phyloP scores from a whole-genome alignment of 163 green algal genomes.

The Prototheca stagnorum region DNA sequence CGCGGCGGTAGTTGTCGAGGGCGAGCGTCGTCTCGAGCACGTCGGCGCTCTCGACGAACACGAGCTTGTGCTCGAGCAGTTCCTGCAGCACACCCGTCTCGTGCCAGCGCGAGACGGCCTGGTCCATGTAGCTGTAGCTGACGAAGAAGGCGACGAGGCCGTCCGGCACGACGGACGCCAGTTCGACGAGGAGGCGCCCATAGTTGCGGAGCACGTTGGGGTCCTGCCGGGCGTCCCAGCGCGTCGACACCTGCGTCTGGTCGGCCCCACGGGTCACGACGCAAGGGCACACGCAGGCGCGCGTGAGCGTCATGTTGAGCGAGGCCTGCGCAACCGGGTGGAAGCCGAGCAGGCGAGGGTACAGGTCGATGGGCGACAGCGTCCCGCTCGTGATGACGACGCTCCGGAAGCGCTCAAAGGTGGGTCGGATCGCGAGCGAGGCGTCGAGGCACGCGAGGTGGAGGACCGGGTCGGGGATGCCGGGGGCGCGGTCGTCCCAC shows the following conservation, averaged over 20 bases:
- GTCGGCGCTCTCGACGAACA: constrained; percentile 97
- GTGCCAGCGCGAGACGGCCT: constrained; percentile 80
- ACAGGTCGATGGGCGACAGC: constrained; percentile 89
- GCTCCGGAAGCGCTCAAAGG: constrained; percentile 80
- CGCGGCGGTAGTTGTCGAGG: constrained; percentile 92
- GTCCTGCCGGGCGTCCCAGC: constrained; percentile 84
- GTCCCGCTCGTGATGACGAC: constrained; percentile 97
- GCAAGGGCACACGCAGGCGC: constrained; percentile 88
- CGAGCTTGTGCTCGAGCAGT: constrained; percentile 87
- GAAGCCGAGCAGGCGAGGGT: constrained; percentile 91
- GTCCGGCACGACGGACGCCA: constrained; percentile 76
- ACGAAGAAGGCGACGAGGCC: constrained; percentile 95
- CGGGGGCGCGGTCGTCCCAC: constrained; percentile 83
- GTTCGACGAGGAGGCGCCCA: constrained; percentile 75
- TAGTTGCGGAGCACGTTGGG: constrained; percentile 76
- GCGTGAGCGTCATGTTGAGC: constrained; percentile 88
- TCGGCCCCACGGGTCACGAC: constrained; percentile 81
- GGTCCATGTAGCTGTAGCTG: constrained; percentile 93
- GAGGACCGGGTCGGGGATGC: constrained; percentile 83
- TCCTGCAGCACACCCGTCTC: constrained; percentile 84
- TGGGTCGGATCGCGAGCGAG: constrained; percentile 81
- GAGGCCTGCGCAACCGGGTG: constrained; percentile 68
- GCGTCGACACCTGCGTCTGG: constrained; percentile 70
- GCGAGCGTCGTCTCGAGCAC: constrained; percentile 96
- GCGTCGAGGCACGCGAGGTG: constrained; percentile 93